These are phyloP conservation scores for Paecilomyces fulvus DNA, from an alignment of 2,329 filamentous ascomycete genomes.

Conservation along the genomic window DNA sequence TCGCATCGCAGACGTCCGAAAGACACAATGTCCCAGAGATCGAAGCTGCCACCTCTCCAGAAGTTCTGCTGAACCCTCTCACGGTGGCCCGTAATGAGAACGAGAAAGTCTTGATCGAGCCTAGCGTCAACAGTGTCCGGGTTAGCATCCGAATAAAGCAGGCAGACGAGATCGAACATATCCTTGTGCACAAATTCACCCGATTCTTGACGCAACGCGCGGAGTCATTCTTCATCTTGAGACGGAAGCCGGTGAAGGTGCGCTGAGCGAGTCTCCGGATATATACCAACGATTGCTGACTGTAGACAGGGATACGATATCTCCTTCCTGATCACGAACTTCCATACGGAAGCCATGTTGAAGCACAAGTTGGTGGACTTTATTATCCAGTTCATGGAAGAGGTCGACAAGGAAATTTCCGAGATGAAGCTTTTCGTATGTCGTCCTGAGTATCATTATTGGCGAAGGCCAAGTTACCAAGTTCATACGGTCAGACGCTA, in stretches of 20 bases:
- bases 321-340: slow-evolving; percentile 96
- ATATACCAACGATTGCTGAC: slow-evolving; percentile 12
- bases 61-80: slow-evolving; percentile 85
- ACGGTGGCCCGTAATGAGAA: slow-evolving; percentile 93
- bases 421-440: slow-evolving; percentile 99
- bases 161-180: slow-evolving; percentile 97
- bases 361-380: slow-evolving; percentile 99
- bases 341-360: slow-evolving; percentile 96
- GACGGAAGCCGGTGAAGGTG: slow-evolving; percentile 91
- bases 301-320: slow-evolving; percentile 83
- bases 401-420: slow-evolving; percentile 99
- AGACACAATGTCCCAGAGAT: slow-evolving; percentile 97
- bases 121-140: slow-evolving; percentile 91
- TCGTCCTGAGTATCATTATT: slow-evolving; percentile 3
- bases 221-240: slow-evolving; percentile 92
- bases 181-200: slow-evolving; percentile 97
- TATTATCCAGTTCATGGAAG: slow-evolving; percentile 99
- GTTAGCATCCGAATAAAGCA: slow-evolving; percentile 99
- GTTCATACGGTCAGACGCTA: slow-evolving; percentile 19
- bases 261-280: not conserved
- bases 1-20: slow-evolving; percentile 93
- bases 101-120: slow-evolving; percentile 91
- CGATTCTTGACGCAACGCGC: slow-evolving; percentile 92
- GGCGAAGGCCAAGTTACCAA: not conserved
- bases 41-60: slow-evolving; percentile 84